Percentiles rank a stretch among this genome's conserved stretches.
These are phyloP conservation scores for Xylona heveae DNA, from an alignment of 495 filamentous ascomycete species.

Conservation along the genomic window DNA sequence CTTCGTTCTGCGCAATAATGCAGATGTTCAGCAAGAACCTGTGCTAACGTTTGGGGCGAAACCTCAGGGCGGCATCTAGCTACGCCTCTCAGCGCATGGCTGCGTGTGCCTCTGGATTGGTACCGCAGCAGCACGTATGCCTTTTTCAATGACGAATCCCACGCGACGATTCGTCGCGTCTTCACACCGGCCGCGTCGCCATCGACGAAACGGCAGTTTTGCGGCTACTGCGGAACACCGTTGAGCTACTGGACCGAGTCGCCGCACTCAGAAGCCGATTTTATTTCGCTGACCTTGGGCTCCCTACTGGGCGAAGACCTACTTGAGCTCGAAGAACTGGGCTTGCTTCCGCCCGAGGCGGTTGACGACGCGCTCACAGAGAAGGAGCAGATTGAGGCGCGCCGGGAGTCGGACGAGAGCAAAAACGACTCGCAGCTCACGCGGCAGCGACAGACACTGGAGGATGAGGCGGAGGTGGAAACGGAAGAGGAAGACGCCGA, in stretches of 20 bases:
- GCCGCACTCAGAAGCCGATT: constrained; percentile 44
- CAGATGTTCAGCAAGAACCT: background rate
- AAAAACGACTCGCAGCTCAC: background rate
- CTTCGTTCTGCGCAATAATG: background rate
- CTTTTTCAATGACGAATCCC: constrained; percentile 60
- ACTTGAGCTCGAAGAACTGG: constrained; percentile 41
- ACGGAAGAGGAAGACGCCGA: constrained; percentile 1
- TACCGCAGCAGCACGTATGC: constrained; percentile 50
- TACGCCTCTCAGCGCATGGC: constrained; percentile 51
- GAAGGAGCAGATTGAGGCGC: background rate
- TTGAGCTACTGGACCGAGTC: constrained; percentile 62
- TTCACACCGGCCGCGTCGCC: constrained; percentile 40
- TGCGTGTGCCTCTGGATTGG: constrained; percentile 59
- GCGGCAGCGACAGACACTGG: background rate
- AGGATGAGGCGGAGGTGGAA: constrained; percentile 2
- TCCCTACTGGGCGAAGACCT: constrained; percentile 46
- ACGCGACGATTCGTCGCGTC: constrained; percentile 41
- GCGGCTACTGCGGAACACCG: constrained; percentile 73
- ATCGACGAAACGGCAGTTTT: constrained; percentile 52
- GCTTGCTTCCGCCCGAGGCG: constrained; percentile 31
- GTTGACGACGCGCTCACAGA: constrained; percentile 17
- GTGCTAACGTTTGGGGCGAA: background rate
- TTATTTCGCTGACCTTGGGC: constrained; percentile 52
- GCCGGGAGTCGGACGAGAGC: background rate
- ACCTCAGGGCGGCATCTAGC: constrained; percentile 38